Conservation (phyloP, 1,284 basidiomycete species). For the Cystobasidium sp. region DNA sequence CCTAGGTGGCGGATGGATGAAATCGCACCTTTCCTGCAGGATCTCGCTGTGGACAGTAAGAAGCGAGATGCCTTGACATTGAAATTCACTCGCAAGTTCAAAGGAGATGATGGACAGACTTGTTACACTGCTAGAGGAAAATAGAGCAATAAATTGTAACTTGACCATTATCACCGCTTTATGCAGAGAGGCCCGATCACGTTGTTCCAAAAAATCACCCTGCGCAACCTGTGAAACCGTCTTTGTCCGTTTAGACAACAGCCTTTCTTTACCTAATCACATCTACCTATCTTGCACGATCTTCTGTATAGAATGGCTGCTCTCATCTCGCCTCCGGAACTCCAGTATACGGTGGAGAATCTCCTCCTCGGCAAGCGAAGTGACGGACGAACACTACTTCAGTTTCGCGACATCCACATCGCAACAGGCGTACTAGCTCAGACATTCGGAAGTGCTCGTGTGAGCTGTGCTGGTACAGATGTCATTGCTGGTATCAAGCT, state of each 20-base stretch:
- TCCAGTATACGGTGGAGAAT: slow-evolving; percentile 23
- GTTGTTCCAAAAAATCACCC: slow-evolving; percentile 3
- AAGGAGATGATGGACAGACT: slow-evolving; percentile 36
- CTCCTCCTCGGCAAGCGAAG: slow-evolving; percentile 20
- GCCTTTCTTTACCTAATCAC: background rate
- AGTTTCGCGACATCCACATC: slow-evolving; percentile 70
- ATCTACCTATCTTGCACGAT: background rate
- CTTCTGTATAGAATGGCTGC: slow-evolving; percentile 1
- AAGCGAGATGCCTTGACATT: slow-evolving; percentile 42
- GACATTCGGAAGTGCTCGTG: slow-evolving; percentile 75
- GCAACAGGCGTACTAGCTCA: slow-evolving; percentile 74
- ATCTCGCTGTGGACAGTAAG: slow-evolving; percentile 42
- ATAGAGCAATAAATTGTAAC: slow-evolving; percentile 2
- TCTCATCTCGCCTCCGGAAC: slow-evolving; percentile 34
- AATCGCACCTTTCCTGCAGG: slow-evolving; percentile 49
- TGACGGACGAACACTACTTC: slow-evolving; percentile 68
- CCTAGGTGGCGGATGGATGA: slow-evolving; percentile 54
- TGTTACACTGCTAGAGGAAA: slow-evolving; percentile 37
- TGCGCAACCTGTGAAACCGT: background rate
- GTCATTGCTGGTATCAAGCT: slow-evolving; percentile 71
- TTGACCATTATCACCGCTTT: background rate
- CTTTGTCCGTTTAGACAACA: background rate
- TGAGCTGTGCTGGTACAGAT: slow-evolving; percentile 70
- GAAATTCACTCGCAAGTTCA: slow-evolving; percentile 41
- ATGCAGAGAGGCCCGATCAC: background rate